These are phyloP conservation scores for Anethum foeniculum DNA, from an alignment of 140 eudicot genomes.

Conservation along the genomic window DNA sequence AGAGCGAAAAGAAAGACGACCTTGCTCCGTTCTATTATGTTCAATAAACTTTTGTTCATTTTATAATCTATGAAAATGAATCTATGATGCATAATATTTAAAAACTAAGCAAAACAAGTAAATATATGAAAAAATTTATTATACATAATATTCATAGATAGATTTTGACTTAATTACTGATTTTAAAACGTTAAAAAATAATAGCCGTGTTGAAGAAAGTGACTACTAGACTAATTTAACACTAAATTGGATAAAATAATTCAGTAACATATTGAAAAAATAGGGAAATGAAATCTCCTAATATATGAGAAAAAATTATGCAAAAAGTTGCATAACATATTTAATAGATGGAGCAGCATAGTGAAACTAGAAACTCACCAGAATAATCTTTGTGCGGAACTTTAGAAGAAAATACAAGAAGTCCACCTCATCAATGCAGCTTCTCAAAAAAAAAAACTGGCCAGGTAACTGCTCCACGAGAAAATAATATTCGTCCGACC, in stretches of 20 bases:
- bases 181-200: no score
- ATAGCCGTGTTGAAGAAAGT: background rate
- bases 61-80: no score
- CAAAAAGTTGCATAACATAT: background rate
- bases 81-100: no score
- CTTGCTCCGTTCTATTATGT: no score
- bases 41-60: no score
- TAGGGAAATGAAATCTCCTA: background rate
- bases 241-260: background rate
- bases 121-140: no score
- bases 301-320: background rate
- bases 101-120: no score
- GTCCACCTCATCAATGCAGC: conserved; percentile 35
- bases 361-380: conserved; percentile 21
- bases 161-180: no score
- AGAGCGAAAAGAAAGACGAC: no score
- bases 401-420: conserved; percentile 49
- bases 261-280: no score
- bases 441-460: conserved; percentile 35
- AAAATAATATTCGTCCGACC: conserved; percentile 24
- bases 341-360: background rate
- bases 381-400: conserved; percentile 26
- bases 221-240: background rate
- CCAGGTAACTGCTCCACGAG: conserved; percentile 33
- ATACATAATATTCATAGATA: no score